A percentile compares a stretch with the other conserved stretches of the same genome.
Evolutionary conservation across 1,284 basidiomycete genomes (phyloP).

Genomic region (Naganishia cerealis): DNA sequence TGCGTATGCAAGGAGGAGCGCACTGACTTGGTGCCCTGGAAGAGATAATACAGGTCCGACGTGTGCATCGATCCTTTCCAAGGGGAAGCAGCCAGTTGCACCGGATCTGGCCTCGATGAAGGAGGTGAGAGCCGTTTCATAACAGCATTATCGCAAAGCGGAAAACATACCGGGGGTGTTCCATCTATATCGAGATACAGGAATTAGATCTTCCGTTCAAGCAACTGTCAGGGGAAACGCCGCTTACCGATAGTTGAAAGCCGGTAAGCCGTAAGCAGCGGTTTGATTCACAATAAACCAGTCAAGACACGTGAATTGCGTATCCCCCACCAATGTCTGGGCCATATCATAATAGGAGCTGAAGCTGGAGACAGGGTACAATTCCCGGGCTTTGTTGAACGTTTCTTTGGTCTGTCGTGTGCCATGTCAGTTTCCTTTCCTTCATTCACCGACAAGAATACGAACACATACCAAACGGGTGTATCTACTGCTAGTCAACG

Average conservation of each 20-base stretch:
- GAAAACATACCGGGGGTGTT: slow-evolving; percentile 22
- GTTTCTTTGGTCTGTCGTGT: slow-evolving; percentile 31
- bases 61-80: slow-evolving; percentile 37
- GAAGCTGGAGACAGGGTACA: slow-evolving; percentile 32
- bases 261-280: slow-evolving; percentile 29
- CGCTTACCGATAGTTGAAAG: slow-evolving; percentile 34
- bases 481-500: slow-evolving; percentile 34
- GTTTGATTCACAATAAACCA: slow-evolving; percentile 34
- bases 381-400: slow-evolving; percentile 29
- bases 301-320: slow-evolving; percentile 36
- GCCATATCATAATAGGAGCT: slow-evolving; percentile 35
- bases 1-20: not conserved
- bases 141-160: not conserved
- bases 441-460: not conserved
- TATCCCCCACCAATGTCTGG: slow-evolving; percentile 33
- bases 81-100: slow-evolving; percentile 34
- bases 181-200: slow-evolving; percentile 13
- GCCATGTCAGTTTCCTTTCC: not conserved
- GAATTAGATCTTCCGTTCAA: not conserved
- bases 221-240: not conserved
- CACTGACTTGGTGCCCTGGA: slow-evolving; percentile 36
- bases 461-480: slow-evolving; percentile 30
- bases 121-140: not conserved
- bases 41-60: slow-evolving; percentile 36
- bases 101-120: slow-evolving; percentile 21